Percentiles rank a stretch among this genome's conserved stretches.
Conservation (phyloP, 495 filamentous ascomycete species). For the Tuber microsphaerosporum region DNA sequence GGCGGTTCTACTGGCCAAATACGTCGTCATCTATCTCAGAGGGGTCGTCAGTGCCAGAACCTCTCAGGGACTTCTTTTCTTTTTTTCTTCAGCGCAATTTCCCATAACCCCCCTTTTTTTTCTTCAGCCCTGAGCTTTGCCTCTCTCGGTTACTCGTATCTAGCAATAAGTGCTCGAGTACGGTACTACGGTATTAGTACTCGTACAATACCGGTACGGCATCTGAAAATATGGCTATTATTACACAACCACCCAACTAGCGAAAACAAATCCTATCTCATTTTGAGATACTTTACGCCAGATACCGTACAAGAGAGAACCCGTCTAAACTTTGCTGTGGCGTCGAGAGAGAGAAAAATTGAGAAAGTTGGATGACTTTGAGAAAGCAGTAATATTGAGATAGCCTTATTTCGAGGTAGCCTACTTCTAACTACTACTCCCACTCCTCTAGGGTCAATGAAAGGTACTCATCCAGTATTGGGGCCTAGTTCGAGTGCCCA, state of each 20-base stretch:
- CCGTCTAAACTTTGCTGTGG: not conserved
- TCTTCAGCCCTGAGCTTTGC: not conserved
- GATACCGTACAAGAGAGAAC: not conserved
- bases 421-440: not conserved
- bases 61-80: not conserved
- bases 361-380: not conserved
- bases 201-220: too few species aligned
- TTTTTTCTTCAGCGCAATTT: not conserved
- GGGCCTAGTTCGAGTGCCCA: not conserved
- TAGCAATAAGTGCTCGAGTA: too few species aligned
- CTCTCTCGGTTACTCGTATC: not conserved
- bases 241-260: too few species aligned
- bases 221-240: too few species aligned
- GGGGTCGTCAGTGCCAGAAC: not conserved
- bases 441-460: not conserved
- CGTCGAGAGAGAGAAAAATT: not conserved
- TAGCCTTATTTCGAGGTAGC: not conserved
- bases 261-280: too few species aligned
- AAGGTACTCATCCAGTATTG: not conserved
- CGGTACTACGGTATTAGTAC: too few species aligned
- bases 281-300: too few species aligned
- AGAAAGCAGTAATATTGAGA: not conserved
- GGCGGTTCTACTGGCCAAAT: not conserved
- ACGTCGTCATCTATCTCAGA: not conserved
- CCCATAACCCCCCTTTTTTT: not conserved